Base-by-base conservation (phyloP, 202 grass and related monocot genomes). In the Panicum hallii region DNA sequence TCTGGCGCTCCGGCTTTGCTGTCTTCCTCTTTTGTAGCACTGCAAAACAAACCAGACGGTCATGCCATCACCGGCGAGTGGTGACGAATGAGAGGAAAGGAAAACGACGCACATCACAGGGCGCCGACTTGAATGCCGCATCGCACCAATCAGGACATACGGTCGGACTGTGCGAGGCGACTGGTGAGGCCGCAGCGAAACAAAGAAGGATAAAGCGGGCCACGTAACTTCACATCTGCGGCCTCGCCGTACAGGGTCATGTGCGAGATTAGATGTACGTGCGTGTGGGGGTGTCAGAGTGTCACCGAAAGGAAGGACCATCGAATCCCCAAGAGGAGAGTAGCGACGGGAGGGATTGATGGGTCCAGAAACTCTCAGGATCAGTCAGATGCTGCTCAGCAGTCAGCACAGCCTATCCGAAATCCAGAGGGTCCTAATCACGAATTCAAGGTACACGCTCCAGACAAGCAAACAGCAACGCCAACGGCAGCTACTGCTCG, bases 11-110 rank as follows among this genome's bases (percentile, higher is more conserved):
- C 8, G 12, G 38, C 5, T 56, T 38, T 69, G 67, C 30, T 69
- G 26, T 5, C 3, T 61, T 61, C 23, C 57, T 61, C 56, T 84
- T 6, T 80, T 9, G 5, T 61, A 23, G 50, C n/a, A 46, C 81
- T 84, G 87, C 81, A 74, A 74, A 73, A 44, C 60, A 44, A 79
- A 74, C 87, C 36, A 62, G 52, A 38, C 36, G 55, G 56, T 34
- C 40, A 71, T 75, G 48, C 56, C 43, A 40, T 67, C 43, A 79
- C 65, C 23, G 1, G 67, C 4, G 38, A 28, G 4, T 9, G 3
- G 12, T 48, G 70, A 74, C 48, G 71, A 74, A 74, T 38, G 28
- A 32, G 28, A 36, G 70, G 11, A 50, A 40, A 36, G 70, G 11
- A 50, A 40, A 50, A 40, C 26, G 12, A 26, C 20, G 19, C 3